A percentile compares a stretch with the other conserved stretches of the same genome.
These are phyloP conservation scores for Fusarium coicis DNA, from an alignment of 2,329 filamentous ascomycete species.

Conservation along the genomic window DNA sequence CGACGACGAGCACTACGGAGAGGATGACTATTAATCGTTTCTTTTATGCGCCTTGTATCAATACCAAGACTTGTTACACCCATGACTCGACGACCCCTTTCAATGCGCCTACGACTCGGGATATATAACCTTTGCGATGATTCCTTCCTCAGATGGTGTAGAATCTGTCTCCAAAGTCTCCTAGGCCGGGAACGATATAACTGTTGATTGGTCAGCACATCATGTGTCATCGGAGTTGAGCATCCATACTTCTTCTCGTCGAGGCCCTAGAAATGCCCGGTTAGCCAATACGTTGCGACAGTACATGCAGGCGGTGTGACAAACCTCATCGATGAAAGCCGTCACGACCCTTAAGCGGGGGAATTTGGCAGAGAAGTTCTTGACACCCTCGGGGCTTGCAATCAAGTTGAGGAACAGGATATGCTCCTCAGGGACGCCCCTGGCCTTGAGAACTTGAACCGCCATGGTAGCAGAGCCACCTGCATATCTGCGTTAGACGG, in stretches of 20 bases:
- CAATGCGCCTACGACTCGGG: constrained; percentile 21
- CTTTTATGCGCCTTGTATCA: constrained; percentile 33
- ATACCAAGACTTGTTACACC: constrained; percentile 34
- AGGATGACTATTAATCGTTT: constrained; percentile 61
- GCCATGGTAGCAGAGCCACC: constrained; percentile 97
- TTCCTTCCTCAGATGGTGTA: constrained; percentile 77
- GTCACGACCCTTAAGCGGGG: constrained; percentile 92
- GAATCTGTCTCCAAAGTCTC: constrained; percentile 95
- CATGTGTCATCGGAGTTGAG: constrained; percentile 11
- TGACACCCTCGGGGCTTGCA: constrained; percentile 92
- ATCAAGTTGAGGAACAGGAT: constrained; percentile 98
- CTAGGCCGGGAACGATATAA: constrained; percentile 93
- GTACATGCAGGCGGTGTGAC: constrained; percentile 31
- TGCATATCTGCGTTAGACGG: constrained; percentile 49
- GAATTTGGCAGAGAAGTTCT: constrained; percentile 88
- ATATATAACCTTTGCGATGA: constrained; percentile 19
- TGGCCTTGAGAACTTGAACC: constrained; percentile 88
- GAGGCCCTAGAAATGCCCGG: constrained; percentile 67
- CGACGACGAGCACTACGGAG: constrained; percentile 65
- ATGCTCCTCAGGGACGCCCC: constrained; percentile 92
- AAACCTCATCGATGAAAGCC: constrained; percentile 87
- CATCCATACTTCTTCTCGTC: constrained; percentile 89
- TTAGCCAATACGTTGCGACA: constrained; percentile 30
- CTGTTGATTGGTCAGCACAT: constrained; percentile 63
- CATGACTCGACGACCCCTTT: constrained; percentile 20